A percentile compares a stretch with the other conserved stretches of the same genome.
phyloP scores from a whole-genome alignment of 306 rosid genomes.

The Vigna trinervia region DNA sequence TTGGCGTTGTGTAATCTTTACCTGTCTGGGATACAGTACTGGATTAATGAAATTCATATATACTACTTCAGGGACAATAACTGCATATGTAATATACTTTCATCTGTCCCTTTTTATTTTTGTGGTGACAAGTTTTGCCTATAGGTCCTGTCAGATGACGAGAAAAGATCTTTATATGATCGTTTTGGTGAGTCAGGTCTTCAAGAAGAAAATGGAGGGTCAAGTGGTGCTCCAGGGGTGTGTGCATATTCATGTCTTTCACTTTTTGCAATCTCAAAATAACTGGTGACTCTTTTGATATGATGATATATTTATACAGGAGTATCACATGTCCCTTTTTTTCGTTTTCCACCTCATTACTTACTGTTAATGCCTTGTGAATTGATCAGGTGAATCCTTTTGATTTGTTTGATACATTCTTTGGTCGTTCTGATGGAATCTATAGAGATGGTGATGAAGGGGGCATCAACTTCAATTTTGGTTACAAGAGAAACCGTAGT shows the following conservation, averaged over 20 bases:
- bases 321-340: slow-evolving; percentile 2
- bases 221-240: slow-evolving; percentile 75
- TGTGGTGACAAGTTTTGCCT: slow-evolving; percentile 66
- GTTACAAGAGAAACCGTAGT: slow-evolving; percentile 56
- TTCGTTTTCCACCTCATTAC: not conserved
- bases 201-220: slow-evolving; percentile 69
- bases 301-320: slow-evolving; percentile 17
- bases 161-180: slow-evolving; percentile 92
- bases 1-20: slow-evolving; percentile 21
- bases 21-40: slow-evolving; percentile 19
- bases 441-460: slow-evolving; percentile 74
- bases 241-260: slow-evolving; percentile 42
- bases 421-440: slow-evolving; percentile 73
- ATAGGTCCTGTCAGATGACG: slow-evolving; percentile 98
- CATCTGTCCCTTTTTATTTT: slow-evolving; percentile 47
- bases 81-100: slow-evolving; percentile 35
- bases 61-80: slow-evolving; percentile 28
- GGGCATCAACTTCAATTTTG: slow-evolving; percentile 67
- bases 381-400: slow-evolving; percentile 78
- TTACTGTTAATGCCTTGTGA: slow-evolving; percentile 42
- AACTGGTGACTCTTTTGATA: slow-evolving; percentile 39
- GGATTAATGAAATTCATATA: slow-evolving; percentile 23
- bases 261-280: slow-evolving; percentile 32
- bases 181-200: slow-evolving; percentile 94
- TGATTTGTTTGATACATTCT: slow-evolving; percentile 74